Base-by-base conservation (phyloP, 768 basidiomycete species). In the Hygrophoropsis aurantiaca region DNA sequence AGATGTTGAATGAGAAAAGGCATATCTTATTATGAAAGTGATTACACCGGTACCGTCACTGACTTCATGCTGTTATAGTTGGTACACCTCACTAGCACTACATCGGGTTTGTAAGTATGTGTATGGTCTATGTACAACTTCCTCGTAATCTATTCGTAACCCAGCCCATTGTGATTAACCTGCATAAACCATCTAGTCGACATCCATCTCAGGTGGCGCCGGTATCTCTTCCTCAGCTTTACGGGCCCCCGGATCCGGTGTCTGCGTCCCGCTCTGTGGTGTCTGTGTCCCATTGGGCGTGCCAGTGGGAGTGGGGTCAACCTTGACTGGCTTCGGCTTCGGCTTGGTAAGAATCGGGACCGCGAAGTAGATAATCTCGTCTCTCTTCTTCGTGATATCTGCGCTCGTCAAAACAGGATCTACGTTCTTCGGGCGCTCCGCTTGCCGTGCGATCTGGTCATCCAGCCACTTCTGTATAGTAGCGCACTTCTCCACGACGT, bases 391-490 rank as follows among this genome's bases (percentile, higher is more conserved):
- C 69, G 73, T 64, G 54, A 97, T 87, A 66, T 98, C 93, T 49
- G 74, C 84, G 40, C 74, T 78, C 49, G 78, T 92, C 66, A 98
- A 68, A 50, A 91, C 80, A 20, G 93, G 87, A 63, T 94, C 86
- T 46, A 85, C 82, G 64, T 90, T 87, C 84, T 97, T 95, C 65
- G 87, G 71, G 46, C 85, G 75, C 77, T 98, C 95, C 7, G 80
- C 76, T 77, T 98, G 97, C 57, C 85, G 74, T 50, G 82, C 85
- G 49, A 82, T 81, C 77, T 89, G 81, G 75, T 99, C 94, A 60
- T 97, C 90, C 47, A 99, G 79, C 97, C 95, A 98, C 71, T 97
- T 90, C 70, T 92, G 87, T 32, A 87, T 74, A 9, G 84, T 92
- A 42, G 90, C 97, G 47, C 85, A 85, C 67, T 87, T 89, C 73